phyloP scores from a whole-genome alignment of 2,329 filamentous ascomycete genomes.

The Botrytis aclada region DNA sequence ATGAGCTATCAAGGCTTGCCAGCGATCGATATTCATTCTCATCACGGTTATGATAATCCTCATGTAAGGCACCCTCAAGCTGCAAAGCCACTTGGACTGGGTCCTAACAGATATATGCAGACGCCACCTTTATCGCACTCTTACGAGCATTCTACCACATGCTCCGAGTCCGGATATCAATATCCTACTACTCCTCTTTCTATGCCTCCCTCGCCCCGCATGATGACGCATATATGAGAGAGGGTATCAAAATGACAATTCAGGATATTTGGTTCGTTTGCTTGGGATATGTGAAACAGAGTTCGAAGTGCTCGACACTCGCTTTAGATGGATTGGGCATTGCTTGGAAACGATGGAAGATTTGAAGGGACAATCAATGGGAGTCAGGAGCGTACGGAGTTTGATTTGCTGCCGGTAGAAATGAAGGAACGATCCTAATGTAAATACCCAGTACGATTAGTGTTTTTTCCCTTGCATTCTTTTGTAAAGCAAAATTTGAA shows the following conservation, averaged over 20 bases:
- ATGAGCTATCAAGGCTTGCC: constrained; percentile 63
- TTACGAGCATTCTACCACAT: constrained; percentile 64
- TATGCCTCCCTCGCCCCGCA: constrained; percentile 66
- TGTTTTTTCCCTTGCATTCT: constrained; percentile 10
- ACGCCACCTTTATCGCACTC: constrained; percentile 75
- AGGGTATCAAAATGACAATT: constrained; percentile 13
- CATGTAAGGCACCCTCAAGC: constrained; percentile 63
- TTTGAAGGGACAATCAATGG: constrained; percentile 29
- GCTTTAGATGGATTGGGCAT: constrained; percentile 28
- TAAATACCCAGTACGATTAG: constrained; percentile 32
- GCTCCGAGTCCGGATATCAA: constrained; percentile 58
- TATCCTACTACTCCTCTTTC: constrained; percentile 70
- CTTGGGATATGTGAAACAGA: constrained; percentile 27
- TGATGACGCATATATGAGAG: constrained; percentile 40
- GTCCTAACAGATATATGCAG: constrained; percentile 44
- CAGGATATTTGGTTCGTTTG: constrained; percentile 20
- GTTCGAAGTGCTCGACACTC: constrained; percentile 39
- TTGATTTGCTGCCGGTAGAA: constrained; percentile 20
- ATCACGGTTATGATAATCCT: constrained; percentile 65
- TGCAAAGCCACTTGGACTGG: constrained; percentile 17
- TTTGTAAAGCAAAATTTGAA: constrained; percentile 11
- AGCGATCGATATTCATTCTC: constrained; percentile 59
- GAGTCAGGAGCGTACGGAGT: constrained; percentile 28
- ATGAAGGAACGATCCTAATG: constrained; percentile 22
- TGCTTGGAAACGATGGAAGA: constrained; percentile 25